A percentile compares a stretch with the other conserved stretches of the same genome.
phyloP scores from a whole-genome alignment of 495 filamentous ascomycete genomes.

The Darksidea phi region DNA sequence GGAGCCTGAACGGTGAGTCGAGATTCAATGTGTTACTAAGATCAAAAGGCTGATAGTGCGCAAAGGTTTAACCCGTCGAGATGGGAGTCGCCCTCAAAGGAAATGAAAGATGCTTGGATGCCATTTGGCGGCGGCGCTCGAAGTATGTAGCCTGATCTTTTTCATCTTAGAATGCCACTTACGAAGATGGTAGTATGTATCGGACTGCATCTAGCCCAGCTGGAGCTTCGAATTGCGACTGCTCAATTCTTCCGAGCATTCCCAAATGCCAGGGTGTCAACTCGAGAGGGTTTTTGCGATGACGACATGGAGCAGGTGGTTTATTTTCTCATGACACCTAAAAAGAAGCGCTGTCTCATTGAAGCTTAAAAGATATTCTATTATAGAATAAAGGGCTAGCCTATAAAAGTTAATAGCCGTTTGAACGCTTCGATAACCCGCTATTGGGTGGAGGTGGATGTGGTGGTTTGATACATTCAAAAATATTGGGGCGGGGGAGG shows the following conservation, averaged over 20 bases:
- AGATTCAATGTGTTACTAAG: neutral
- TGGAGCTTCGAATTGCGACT: constrained; percentile 36
- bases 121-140: constrained; percentile 36
- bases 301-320: constrained; percentile 37
- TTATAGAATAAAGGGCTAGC: too few relatives aligned
- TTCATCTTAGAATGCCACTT: neutral
- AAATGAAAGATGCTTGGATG: constrained; percentile 25
- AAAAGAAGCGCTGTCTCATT: constrained; percentile 30
- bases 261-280: constrained; percentile 8
- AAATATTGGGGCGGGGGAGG: too few relatives aligned
- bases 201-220: constrained; percentile 37
- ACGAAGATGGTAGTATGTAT: constrained; percentile 5
- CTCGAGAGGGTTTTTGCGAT: constrained; percentile 14
- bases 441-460: too few relatives aligned
- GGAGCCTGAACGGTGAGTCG: constrained; percentile 23
- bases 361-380: too few relatives aligned
- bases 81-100: constrained; percentile 7
- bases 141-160: constrained; percentile 9
- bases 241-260: constrained; percentile 34
- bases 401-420: too few relatives aligned
- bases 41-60: neutral
- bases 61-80: constrained; percentile 5
- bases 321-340: constrained; percentile 38
- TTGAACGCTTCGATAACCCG: too few relatives aligned
- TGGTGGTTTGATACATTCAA: too few relatives aligned